Conservation (phyloP, 805 yeast species). For the Candida michaelii region DNA sequence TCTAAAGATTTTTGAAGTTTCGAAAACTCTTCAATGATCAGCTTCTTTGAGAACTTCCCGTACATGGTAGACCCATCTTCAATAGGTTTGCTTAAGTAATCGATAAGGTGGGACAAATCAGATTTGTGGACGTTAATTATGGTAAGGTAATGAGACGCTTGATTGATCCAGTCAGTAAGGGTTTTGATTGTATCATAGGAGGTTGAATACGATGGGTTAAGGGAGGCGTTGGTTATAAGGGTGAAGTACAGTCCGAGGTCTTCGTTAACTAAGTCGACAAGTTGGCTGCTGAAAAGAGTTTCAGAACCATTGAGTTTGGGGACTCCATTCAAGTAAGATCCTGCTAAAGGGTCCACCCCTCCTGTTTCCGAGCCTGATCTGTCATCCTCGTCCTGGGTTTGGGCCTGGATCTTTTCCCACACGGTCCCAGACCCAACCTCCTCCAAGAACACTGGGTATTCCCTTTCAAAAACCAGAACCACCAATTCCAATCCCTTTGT, state of each 20-base stretch:
- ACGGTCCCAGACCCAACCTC: too few relatives aligned
- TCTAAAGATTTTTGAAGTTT: slow-evolving; percentile 11
- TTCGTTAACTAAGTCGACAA: slow-evolving; percentile 25
- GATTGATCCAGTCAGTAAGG: slow-evolving; percentile 2
- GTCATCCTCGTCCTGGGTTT: too few relatives aligned
- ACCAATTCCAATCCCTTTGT: slow-evolving; percentile 9
- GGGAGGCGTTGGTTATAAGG: slow-evolving; percentile 13
- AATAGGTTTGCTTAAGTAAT: slow-evolving; percentile 6
- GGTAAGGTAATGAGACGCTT: background rate
- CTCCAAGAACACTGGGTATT: too few relatives aligned
- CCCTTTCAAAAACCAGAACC: slow-evolving; percentile 9
- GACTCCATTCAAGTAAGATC: slow-evolving; percentile 21
- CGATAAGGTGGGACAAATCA: slow-evolving; percentile 4
- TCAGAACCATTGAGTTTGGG: too few relatives aligned
- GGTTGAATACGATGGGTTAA: slow-evolving; percentile 11
- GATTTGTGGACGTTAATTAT: background rate
- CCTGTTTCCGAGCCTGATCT: too few relatives aligned
- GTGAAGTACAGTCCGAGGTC: slow-evolving; percentile 30
- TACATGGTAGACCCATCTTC: slow-evolving; percentile 3
- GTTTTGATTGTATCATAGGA: slow-evolving; percentile 5
- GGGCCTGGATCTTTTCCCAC: too few relatives aligned
- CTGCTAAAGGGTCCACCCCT: too few relatives aligned
- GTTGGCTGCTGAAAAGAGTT: too few relatives aligned
- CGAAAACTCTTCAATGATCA: slow-evolving; percentile 17
- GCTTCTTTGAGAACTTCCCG: slow-evolving; percentile 18